Evolutionary conservation across 164 flowering plant genomes (phyloP), one percentile per base, ranked within the genome.

Genomic region (Vitis riparia): DNA sequence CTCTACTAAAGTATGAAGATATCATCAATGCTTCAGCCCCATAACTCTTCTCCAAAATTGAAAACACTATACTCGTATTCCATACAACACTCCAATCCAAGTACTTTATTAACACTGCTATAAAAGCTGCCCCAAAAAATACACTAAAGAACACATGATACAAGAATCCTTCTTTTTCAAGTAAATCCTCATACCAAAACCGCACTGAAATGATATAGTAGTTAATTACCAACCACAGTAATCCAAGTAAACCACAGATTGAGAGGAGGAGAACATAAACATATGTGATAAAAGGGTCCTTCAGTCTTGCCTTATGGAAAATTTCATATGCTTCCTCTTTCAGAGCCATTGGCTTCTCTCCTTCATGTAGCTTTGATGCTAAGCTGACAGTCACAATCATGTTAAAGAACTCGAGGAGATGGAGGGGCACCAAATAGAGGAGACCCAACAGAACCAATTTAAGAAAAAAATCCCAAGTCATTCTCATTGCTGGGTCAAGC

Each of bases 281-380:
- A 13, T 55, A 71, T 55, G 75, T 68, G n/a, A 71, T 51, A 48
- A 63, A 63, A 9, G 66, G 48, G 14, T 69, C 66, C 48, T 23
- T 76, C 2, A 71, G 5, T 27, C 50, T 71, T n/a, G 57, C 14
- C 47, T 17, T 56, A 51, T 63, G 14, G 14, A 17, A 0, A 12
- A 27, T 11, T 8, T 51, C 55, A 1, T 59, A 51, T 10, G 64
- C 1, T 70, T 61, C 55, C 29, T 76, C 75, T 30, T 16, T 56
- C 10, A 74, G 50, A 53, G 37, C 62, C 66, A 63, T 30, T 5
- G 44, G 6, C 13, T 14, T 71, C 47, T 53, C 65, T 51, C 51
- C 73, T 47, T 49, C 4, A 32, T 74, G 49, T 29, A 66, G 47
- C 68, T 47, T 57, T 3, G 82, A 73, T 4, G 76, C 53, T n/a